These are phyloP conservation scores for Neospora caninum DNA, from an alignment of 169 alveolate genomes.

Conservation along the genomic window DNA sequence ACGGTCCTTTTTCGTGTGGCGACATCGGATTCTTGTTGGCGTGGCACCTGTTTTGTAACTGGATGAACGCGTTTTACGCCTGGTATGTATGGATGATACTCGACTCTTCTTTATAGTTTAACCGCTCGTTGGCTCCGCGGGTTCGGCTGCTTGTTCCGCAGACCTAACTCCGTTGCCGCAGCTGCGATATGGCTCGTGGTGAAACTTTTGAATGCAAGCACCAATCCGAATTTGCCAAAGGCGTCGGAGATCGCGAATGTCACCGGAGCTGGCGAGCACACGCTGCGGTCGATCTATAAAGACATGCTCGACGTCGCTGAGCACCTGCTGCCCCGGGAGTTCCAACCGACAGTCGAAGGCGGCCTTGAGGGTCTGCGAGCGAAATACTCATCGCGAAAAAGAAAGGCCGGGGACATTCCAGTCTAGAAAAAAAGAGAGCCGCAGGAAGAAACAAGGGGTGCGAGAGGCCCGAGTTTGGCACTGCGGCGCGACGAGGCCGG, in stretches of 20 bases:
- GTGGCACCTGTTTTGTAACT: too few species aligned
- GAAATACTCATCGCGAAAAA: background rate
- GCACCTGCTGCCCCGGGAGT: conserved; percentile 64
- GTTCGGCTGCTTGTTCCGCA: background rate
- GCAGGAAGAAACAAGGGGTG: too few species aligned
- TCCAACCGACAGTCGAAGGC: conserved; percentile 61
- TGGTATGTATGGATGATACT: too few species aligned
- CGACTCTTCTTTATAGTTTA: background rate
- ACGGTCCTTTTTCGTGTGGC: too few species aligned
- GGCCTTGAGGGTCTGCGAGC: conserved; percentile 62
- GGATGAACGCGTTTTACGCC: too few species aligned
- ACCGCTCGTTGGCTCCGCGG: too few species aligned
- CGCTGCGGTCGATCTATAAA: conserved; percentile 55
- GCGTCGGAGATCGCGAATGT: conserved; percentile 66
- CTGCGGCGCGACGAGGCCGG: too few species aligned
- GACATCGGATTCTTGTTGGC: too few species aligned
- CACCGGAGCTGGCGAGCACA: conserved; percentile 69
- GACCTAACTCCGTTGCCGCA: conserved; percentile 69
- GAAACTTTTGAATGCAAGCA: conserved; percentile 37
- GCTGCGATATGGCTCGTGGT: conserved; percentile 74
- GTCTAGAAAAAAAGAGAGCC: too few species aligned
- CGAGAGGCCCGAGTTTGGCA: too few species aligned
- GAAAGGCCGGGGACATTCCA: background rate
- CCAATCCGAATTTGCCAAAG: conserved; percentile 51
- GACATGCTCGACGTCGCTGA: conserved; percentile 68